Evolutionary conservation across 2,329 filamentous ascomycete species (phyloP).

Genomic region (Didymella pinodella): DNA sequence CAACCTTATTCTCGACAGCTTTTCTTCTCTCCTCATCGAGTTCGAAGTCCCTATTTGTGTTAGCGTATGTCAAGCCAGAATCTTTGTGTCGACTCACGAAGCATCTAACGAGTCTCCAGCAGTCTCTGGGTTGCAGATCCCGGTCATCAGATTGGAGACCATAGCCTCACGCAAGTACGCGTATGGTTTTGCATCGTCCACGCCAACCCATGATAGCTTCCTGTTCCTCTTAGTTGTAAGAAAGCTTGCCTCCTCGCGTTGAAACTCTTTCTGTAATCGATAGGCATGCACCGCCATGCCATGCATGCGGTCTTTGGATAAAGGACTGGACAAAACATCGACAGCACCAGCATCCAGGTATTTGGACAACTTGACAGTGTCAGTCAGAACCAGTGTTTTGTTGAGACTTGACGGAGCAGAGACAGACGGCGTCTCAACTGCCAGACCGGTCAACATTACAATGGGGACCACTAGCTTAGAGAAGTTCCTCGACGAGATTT

Average conservation of each 20-base stretch:
- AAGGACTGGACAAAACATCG: slow-evolving; percentile 83
- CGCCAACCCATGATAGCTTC: slow-evolving; percentile 90
- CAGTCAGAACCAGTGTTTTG: slow-evolving; percentile 52
- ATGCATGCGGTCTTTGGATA: slow-evolving; percentile 76
- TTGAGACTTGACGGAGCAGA: slow-evolving; percentile 46
- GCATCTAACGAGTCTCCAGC: slow-evolving; percentile 67
- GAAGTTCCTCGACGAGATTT: slow-evolving; percentile 52
- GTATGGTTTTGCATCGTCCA: slow-evolving; percentile 84
- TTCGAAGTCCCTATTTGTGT: slow-evolving; percentile 64
- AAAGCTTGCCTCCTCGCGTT: slow-evolving; percentile 75
- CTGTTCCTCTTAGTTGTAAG: slow-evolving; percentile 76
- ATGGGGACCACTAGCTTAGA: slow-evolving; percentile 53
- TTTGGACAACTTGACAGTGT: slow-evolving; percentile 66
- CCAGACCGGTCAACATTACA: slow-evolving; percentile 51
- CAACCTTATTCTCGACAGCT: slow-evolving; percentile 73
- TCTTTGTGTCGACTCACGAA: slow-evolving; percentile 57
- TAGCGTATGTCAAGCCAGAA: slow-evolving; percentile 22
- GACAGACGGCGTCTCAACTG: slow-evolving; percentile 42
- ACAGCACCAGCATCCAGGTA: slow-evolving; percentile 87
- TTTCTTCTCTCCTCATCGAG: slow-evolving; percentile 71
- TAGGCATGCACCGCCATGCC: slow-evolving; percentile 85
- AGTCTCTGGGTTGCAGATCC: slow-evolving; percentile 78
- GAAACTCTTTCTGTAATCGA: slow-evolving; percentile 77
- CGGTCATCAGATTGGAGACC: slow-evolving; percentile 89
- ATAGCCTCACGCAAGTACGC: slow-evolving; percentile 90